Conservation (phyloP, 2,329 filamentous ascomycete species). For the Akanthomyces uredinophilus region DNA sequence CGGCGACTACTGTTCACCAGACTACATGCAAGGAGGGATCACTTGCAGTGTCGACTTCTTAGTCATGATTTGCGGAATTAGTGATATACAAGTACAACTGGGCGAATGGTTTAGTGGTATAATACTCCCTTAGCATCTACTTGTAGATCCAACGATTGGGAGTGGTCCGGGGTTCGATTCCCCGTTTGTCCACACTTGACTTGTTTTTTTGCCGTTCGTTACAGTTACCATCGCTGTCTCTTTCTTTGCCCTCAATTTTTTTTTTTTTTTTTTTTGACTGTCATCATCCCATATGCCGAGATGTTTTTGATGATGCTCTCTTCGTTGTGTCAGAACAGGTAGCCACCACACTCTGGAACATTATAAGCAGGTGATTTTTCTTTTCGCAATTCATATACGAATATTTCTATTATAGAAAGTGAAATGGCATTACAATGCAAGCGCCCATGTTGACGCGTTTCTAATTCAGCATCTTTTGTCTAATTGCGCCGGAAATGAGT, state of each 20-base stretch:
- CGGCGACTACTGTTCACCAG: no score
- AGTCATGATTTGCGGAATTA: not conserved
- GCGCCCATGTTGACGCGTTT: not conserved
- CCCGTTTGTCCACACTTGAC: constrained; percentile 14
- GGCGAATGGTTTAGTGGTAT: constrained; percentile 11
- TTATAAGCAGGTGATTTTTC: no score
- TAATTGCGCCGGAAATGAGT: not conserved
- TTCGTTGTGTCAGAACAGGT: no score
- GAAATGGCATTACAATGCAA: not conserved
- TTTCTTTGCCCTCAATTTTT: not conserved
- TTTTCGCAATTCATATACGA: not conserved
- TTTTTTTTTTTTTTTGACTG: no score
- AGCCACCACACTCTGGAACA: no score
- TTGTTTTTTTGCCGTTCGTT: not conserved
- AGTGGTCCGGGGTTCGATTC: constrained; percentile 18
- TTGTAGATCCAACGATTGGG: constrained; percentile 7
- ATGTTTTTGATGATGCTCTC: no score
- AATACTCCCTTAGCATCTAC: constrained; percentile 5
- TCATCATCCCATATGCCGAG: no score
- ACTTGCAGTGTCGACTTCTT: not conserved
- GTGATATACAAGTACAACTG: not conserved
- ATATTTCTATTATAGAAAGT: not conserved
- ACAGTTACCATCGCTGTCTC: no score
- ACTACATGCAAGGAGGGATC: no score
- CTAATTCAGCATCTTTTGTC: not conserved